These are phyloP conservation scores for Mycena galericulata DNA, from an alignment of 768 basidiomycete species.

Conservation along the genomic window DNA sequence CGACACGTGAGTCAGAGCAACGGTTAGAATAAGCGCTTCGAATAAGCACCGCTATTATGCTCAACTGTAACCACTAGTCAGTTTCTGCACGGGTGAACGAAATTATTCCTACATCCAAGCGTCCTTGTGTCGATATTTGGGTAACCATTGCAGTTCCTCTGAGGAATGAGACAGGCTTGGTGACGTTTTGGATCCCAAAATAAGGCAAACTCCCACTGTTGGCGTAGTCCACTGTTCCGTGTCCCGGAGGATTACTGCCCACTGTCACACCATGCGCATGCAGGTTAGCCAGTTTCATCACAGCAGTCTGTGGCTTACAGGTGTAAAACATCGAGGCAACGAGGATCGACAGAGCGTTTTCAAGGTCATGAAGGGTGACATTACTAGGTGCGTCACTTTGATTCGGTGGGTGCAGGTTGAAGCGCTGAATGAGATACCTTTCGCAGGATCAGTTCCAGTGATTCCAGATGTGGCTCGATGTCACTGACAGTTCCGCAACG, in stretches of 20 bases:
- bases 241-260: too few species aligned
- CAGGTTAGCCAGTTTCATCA: too few species aligned
- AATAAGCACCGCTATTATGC: neutral
- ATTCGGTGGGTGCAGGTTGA: neutral
- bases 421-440: neutral
- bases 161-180: neutral
- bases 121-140: neutral
- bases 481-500: neutral
- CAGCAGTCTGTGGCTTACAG: too few species aligned
- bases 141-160: neutral
- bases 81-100: neutral
- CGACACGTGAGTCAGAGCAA: neutral
- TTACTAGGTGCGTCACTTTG: neutral
- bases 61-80: neutral
- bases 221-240: too few species aligned
- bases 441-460: too few species aligned
- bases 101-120: neutral
- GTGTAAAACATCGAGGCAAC: conserved; percentile 1
- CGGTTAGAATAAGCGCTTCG: neutral
- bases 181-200: neutral
- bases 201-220: too few species aligned
- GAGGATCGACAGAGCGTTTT: neutral
- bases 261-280: too few species aligned
- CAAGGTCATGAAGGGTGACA: neutral
- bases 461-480: neutral